phyloP scores from a whole-genome alignment of 805 yeast genomes.

The Myxozyma mucilagina region DNA sequence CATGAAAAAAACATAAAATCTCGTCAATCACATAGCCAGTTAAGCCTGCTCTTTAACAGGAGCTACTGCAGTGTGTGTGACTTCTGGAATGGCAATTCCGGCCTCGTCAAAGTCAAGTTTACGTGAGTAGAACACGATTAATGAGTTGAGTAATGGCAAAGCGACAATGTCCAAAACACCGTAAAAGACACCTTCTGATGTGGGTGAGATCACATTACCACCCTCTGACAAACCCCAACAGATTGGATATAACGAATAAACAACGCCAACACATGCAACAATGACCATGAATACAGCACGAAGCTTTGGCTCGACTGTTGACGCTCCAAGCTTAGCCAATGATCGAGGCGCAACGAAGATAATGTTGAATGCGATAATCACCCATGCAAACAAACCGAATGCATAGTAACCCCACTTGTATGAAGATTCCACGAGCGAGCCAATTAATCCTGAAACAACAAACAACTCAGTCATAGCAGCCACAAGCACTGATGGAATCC shows the following conservation, averaged over 20 bases:
- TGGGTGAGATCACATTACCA: conserved; percentile 61
- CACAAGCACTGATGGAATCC: conserved; percentile 40
- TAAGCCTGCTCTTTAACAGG: too few relatives aligned
- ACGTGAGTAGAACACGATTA: too few relatives aligned
- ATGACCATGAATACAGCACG: conserved; percentile 2
- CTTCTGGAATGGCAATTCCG: too few relatives aligned
- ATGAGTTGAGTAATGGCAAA: too few relatives aligned
- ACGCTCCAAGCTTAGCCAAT: conserved; percentile 17
- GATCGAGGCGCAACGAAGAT: conserved; percentile 13
- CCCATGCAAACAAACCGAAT: conserved; percentile 50
- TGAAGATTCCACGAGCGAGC: conserved; percentile 53
- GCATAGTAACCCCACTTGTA: conserved; percentile 73
- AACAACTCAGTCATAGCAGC: conserved; percentile 48
- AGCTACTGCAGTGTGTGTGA: too few relatives aligned
- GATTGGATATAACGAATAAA: conserved; percentile 46
- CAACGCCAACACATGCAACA: conserved; percentile 3
- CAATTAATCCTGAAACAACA: conserved; percentile 58
- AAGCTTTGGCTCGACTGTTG: conserved; percentile 17
- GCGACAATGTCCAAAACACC: conserved; percentile 52
- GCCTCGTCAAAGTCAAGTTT: too few relatives aligned
- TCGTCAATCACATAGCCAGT: too few relatives aligned
- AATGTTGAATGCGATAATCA: conserved; percentile 33
- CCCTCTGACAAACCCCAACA: conserved; percentile 61
- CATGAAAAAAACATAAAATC: too few relatives aligned
- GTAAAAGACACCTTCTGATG: conserved; percentile 58